Evolutionary conservation across 1,284 basidiomycete species (phyloP).

Genomic region (Irpex sp.): DNA sequence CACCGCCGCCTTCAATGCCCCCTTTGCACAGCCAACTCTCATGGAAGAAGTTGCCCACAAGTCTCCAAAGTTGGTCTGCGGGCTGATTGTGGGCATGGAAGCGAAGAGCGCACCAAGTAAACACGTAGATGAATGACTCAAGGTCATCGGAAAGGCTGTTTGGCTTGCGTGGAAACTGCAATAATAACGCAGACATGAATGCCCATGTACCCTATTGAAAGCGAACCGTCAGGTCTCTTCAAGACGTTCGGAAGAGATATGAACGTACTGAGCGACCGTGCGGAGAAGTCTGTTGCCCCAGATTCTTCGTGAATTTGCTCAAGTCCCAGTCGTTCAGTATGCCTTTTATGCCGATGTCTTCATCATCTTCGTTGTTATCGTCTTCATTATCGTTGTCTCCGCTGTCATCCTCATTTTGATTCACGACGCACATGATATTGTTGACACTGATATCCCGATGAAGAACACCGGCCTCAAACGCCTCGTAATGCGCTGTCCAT

Average conservation of each 20-base stretch:
- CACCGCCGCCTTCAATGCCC: not conserved
- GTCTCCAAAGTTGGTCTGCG: no score
- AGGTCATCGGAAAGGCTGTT: slow-evolving; percentile 13
- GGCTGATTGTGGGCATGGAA: slow-evolving; percentile 1
- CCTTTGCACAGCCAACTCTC: not conserved
- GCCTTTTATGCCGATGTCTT: not conserved
- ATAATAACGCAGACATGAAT: slow-evolving; percentile 11
- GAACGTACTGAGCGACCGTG: not conserved
- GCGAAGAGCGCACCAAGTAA: slow-evolving; percentile 6
- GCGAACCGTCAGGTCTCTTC: not conserved
- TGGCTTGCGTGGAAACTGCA: slow-evolving; percentile 4
- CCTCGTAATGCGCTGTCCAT: not conserved
- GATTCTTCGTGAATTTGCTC: slow-evolving; percentile 1
- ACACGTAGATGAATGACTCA: slow-evolving; percentile 15
- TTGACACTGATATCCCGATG: slow-evolving; percentile 6
- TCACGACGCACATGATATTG: slow-evolving; percentile 10
- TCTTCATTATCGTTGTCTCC: not conserved
- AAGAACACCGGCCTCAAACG: not conserved
- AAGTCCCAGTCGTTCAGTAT: slow-evolving; percentile 18
- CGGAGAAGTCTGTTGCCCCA: not conserved
- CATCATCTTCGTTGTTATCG: not conserved
- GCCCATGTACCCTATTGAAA: slow-evolving; percentile 16
- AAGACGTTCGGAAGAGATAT: not conserved
- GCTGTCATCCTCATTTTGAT: not conserved
- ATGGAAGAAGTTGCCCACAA: not conserved